Evolutionary conservation across 1,284 basidiomycete genomes (phyloP), one percentile per base, ranked within the genome.

Genomic region (Tilletia horrida): DNA sequence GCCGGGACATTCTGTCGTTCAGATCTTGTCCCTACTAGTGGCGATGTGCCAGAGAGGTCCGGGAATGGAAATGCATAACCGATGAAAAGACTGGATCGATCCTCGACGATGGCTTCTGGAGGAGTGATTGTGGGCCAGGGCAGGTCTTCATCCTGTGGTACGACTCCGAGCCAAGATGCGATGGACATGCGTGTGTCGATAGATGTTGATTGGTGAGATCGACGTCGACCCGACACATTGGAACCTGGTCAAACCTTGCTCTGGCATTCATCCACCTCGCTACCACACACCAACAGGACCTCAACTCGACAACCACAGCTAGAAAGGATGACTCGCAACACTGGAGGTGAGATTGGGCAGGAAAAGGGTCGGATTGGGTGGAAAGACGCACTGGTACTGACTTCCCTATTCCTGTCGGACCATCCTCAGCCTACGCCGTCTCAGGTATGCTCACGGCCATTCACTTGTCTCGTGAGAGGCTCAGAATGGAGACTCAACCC

Each of bases 51-150:
- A 72, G 29, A 31, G 64, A 31, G 31, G 35, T 29, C 0, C 27
- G 55, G 68, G 40, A 81, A 64, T 2, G 78, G 75, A 44, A 79
- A 81, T 42, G 77, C 78, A 62, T 76, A 81, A 62, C 74, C 79
- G 63, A 81, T 67, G 67, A 81, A 81, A 42, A 80, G 74, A 6
- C 75, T 77, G 68, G 69, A 69, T 55, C 80, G 76, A 65, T 81
- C 80, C 57, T 72, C 69, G 47, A 81, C 72, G 50, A 72, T 75
- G 0, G 79, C 77, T 2, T 69, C 65, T 1, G 61, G 2, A 48
- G 72, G 73, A 1, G 75, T 75, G 0, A 59, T 40, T 8, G 71
- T 71, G 3, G 79, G 79, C 70, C 73, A 71, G 11, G 75, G 75
- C 0, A 77, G 62, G 29, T 59, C 55, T 18, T 18, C 14, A 29